These are phyloP conservation scores for Pseudoturritis turrita DNA, from an alignment of 345 rosid genomes.

Conservation along the genomic window DNA sequence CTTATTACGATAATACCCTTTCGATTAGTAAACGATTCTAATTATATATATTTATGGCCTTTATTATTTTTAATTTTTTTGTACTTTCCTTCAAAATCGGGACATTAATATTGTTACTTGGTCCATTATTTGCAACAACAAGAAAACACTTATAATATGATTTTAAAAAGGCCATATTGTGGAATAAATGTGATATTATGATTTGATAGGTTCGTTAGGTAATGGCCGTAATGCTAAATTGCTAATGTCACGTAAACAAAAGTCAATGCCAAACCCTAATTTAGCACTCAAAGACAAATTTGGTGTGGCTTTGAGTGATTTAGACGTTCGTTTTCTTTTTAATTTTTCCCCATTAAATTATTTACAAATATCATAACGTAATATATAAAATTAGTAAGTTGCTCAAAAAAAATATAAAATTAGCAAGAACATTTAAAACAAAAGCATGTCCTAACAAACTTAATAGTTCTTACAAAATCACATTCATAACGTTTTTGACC, in stretches of 20 bases:
- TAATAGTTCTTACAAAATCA: neutral
- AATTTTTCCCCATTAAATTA: neutral
- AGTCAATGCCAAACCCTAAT: conserved; percentile 32
- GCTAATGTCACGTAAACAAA: conserved; percentile 19
- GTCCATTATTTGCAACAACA: conserved; percentile 24
- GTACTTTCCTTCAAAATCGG: conserved; percentile 19
- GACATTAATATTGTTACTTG: neutral
- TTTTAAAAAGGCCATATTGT: neutral
- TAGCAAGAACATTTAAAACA: neutral
- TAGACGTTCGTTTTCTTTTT: conserved; percentile 24
- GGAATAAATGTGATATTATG: neutral
- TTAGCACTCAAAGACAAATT: conserved; percentile 30
- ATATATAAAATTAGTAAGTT: neutral
- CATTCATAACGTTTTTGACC: conserved; percentile 17
- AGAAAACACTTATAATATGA: neutral
- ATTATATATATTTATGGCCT: too few species aligned
- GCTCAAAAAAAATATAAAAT: neutral
- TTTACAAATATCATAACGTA: neutral
- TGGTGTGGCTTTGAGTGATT: conserved; percentile 33
- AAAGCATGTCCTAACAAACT: conserved; percentile 14
- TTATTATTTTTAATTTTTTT: neutral
- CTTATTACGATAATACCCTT: conserved; percentile 9
- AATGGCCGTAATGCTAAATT: too few species aligned
- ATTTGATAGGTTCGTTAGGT: conserved; percentile 24
- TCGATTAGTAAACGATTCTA: neutral